Conservation (phyloP, 2,329 filamentous ascomycete genomes). For the Aspergillus pseudoglaucus region DNA sequence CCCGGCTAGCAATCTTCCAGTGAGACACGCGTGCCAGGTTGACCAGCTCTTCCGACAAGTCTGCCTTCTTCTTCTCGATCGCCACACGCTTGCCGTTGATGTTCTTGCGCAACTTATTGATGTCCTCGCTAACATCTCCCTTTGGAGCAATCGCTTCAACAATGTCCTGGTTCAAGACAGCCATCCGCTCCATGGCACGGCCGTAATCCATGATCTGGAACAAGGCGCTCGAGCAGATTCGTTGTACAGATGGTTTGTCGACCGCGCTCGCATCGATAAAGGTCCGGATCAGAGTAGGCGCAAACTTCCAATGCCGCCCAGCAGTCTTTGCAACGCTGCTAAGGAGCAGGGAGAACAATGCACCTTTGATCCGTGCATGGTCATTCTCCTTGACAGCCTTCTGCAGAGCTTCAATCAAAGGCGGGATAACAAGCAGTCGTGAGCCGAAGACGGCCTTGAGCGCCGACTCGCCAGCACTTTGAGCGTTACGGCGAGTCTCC, state of each 20-base stretch:
- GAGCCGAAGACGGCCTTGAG: constrained; percentile 86
- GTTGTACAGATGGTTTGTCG: constrained; percentile 92
- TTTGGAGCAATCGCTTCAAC: constrained; percentile 65
- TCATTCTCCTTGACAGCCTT: constrained; percentile 73
- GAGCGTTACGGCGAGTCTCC: constrained; percentile 89
- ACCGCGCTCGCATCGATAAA: constrained; percentile 87
- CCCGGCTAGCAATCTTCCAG: constrained; percentile 92
- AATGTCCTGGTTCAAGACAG: constrained; percentile 66
- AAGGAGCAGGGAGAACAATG: constrained; percentile 83
- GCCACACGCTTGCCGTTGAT: constrained; percentile 67
- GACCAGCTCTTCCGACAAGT: constrained; percentile 74
- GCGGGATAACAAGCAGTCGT: constrained; percentile 79
- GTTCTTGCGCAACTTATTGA: constrained; percentile 59
- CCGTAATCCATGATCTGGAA: constrained; percentile 90
- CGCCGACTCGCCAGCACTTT: constrained; percentile 86
- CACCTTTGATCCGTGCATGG: constrained; percentile 88
- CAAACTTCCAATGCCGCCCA: constrained; percentile 88
- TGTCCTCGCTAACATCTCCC: constrained; percentile 53
- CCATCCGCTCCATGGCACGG: constrained; percentile 77
- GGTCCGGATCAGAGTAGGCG: constrained; percentile 77
- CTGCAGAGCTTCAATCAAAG: constrained; percentile 72
- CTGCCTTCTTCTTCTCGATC: constrained; percentile 78
- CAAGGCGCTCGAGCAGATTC: constrained; percentile 70
- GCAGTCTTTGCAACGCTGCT: constrained; percentile 84
- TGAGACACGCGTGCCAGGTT: constrained; percentile 72